Base-by-base conservation (phyloP, 1,139 yeast genomes). In the Kurtzmaniella quercitrusa region DNA sequence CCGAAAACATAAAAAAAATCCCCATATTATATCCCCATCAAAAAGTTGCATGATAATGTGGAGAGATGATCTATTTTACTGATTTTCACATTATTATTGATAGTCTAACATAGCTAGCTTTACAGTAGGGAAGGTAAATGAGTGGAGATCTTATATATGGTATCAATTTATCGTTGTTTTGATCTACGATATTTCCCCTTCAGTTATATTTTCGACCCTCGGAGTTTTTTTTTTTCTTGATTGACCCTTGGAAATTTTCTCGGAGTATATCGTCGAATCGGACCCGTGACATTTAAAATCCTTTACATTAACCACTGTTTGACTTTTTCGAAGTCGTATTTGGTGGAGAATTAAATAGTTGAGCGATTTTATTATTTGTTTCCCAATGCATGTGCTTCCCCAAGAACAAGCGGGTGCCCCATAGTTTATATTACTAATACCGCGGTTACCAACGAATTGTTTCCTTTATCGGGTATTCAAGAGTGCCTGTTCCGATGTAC, bases 251-350 rank as follows among this genome's bases (percentile, higher is more conserved):
- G 4, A n/a, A 27, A n/a, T 11, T 27, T 27, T 31, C 11, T 34
- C 38, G 38, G 38, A 34, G 38, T 34, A 12, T 16, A 8, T 18
- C 19, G 38, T 34, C 38, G 38, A 34, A 34, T 34, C 38, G 38
- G 38, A 34, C 38, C 38, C 17, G 14, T 31, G 36, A 31, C 18
- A 31, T 14, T 31, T 14, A 14, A 4, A 31, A 31, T 14, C 36
- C 36, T 11, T n/a, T 12, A 27, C 4, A 7, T 27, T 11, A 3
- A 12, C 10, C 31, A n/a, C 31, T 27, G 14, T 27, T 27, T 27
- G 31, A 27, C 10, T 27, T 27, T 27, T 27, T 10, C 10, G 5
- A 4, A 10, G 3, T 27, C 31, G 31, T 7, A 27, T 27, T 27
- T 10, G 31, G 31, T 27, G 31, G n/a, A 27, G 31, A 27, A 27